phyloP scores from a whole-genome alignment of 768 basidiomycete species.

The Lactarius evosmus region DNA sequence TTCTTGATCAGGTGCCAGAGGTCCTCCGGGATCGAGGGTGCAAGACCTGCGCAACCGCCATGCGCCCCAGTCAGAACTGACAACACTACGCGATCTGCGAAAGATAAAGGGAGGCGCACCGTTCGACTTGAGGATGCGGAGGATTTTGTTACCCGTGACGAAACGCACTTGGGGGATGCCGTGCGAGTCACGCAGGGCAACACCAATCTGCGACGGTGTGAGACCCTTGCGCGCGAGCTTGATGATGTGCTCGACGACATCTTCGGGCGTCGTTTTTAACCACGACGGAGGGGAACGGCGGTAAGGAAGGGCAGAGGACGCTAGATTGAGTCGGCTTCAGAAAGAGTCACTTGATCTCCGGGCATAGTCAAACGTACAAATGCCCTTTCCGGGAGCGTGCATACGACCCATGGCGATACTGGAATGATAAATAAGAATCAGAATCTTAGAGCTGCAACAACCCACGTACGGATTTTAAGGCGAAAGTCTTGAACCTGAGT shows the following conservation, averaged over 20 bases:
- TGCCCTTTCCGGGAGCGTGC: conserved; percentile 99
- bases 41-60: conserved; percentile 72
- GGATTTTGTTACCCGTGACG: conserved; percentile 99
- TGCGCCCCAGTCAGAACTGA: background rate
- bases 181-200: conserved; percentile 95
- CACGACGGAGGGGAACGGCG: conserved; percentile 91
- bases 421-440: conserved; percentile 11
- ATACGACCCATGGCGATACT: conserved; percentile 83
- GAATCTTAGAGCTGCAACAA: conserved; percentile 18
- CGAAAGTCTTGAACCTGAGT: conserved; percentile 43
- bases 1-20: conserved; percentile 99
- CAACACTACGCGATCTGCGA: background rate
- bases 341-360: conserved; percentile 8
- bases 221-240: conserved; percentile 98
- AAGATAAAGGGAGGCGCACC: conserved; percentile 49
- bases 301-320: conserved; percentile 97
- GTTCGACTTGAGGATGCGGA: conserved; percentile 93
- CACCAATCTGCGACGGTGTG: conserved; percentile 97
- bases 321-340: conserved; percentile 33
- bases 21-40: conserved; percentile 97
- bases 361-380: conserved; percentile 58
- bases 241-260: conserved; percentile 93
- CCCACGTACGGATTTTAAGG: conserved; percentile 39
- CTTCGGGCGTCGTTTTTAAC: conserved; percentile 95
- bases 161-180: conserved; percentile 98